Percentiles rank a stretch among this genome's conserved stretches.
Conservation (phyloP, 2,329 filamentous ascomycete species). For the Hypoxylon sp. region DNA sequence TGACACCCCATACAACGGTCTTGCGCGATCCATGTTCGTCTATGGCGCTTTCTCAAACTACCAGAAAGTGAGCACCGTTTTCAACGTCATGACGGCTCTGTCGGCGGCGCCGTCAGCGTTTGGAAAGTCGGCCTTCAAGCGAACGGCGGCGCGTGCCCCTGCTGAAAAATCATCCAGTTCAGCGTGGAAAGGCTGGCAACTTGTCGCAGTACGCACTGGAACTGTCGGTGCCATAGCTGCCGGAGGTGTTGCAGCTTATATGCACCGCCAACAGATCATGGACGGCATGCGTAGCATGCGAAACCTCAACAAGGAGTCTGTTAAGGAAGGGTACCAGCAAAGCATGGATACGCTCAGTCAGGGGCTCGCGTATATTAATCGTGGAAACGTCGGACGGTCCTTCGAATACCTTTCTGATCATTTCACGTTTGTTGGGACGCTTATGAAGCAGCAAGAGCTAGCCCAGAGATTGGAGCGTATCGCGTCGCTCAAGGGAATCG, state of each 20-base stretch:
- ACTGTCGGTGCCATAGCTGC: constrained; percentile 86
- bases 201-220: constrained; percentile 83
- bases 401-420: constrained; percentile 86
- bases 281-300: constrained; percentile 63
- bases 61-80: constrained; percentile 69
- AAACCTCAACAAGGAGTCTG: constrained; percentile 63
- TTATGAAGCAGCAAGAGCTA: constrained; percentile 81
- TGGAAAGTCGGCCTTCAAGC: constrained; percentile 57
- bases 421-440: constrained; percentile 86
- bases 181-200: constrained; percentile 69
- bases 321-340: constrained; percentile 65
- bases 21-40: constrained; percentile 72
- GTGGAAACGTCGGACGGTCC: constrained; percentile 74
- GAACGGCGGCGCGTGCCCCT: constrained; percentile 45
- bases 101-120: constrained; percentile 65
- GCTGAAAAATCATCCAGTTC: constrained; percentile 52
- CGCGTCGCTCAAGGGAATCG: constrained; percentile 72
- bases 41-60: constrained; percentile 74
- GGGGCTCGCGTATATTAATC: constrained; percentile 70
- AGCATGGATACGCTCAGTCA: constrained; percentile 66
- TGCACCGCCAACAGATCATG: constrained; percentile 79
- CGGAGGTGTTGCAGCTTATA: constrained; percentile 85
- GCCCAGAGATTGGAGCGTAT: constrained; percentile 76
- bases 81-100: constrained; percentile 70
- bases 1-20: constrained; percentile 85